A percentile compares a stretch with the other conserved stretches of the same genome.
phyloP scores from a whole-genome alignment of 1,284 basidiomycete species.

The Somion occarium region DNA sequence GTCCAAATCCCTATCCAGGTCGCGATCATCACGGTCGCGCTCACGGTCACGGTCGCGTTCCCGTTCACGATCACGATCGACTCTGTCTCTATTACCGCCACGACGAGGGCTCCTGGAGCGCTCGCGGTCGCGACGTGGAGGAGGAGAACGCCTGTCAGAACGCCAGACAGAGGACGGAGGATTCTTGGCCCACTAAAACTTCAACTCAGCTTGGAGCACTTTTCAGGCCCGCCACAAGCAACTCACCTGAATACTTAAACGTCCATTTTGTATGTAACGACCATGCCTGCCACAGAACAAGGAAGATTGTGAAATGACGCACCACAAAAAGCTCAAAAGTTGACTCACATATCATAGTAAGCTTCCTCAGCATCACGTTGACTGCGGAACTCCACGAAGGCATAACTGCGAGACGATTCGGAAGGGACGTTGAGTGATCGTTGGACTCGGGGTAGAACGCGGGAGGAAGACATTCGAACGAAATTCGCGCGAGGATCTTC shows the following conservation, averaged over 20 bases:
- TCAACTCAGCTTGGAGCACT: neutral
- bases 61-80: conserved; percentile 28
- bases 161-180: conserved; percentile 87
- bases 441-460: conserved; percentile 24
- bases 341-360: conserved; percentile 82
- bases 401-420: conserved; percentile 68
- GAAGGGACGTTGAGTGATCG: conserved; percentile 63
- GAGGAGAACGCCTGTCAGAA: conserved; percentile 60
- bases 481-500: conserved; percentile 10
- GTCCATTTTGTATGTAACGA: conserved; percentile 75
- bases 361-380: conserved; percentile 84
- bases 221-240: neutral
- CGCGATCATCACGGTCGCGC: conserved; percentile 29
- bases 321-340: neutral
- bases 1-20: conserved; percentile 31
- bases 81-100: conserved; percentile 26
- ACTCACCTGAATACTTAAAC: conserved; percentile 75
- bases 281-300: conserved; percentile 63
- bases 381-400: conserved; percentile 87
- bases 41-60: conserved; percentile 29
- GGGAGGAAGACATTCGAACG: conserved; percentile 20
- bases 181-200: conserved; percentile 80
- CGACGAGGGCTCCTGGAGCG: conserved; percentile 36
- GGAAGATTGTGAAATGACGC: conserved; percentile 7
- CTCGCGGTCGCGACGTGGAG: conserved; percentile 41